Evolutionary conservation across 1,139 yeast species (phyloP).

Genomic region (Pichia sp.): DNA sequence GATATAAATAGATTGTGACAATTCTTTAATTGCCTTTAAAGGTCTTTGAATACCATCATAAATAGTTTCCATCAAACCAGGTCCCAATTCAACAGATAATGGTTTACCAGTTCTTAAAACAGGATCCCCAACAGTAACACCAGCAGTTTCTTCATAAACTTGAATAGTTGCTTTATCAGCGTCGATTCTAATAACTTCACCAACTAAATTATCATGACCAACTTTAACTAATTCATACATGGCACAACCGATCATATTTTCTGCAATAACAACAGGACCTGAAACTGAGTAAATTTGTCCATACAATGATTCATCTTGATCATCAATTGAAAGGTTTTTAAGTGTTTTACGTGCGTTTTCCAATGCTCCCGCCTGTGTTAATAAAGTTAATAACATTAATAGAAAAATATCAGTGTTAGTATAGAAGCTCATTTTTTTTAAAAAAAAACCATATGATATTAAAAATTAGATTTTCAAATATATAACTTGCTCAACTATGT

Average conservation of each 20-base stretch:
- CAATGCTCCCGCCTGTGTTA: constrained; percentile 79
- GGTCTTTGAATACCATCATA: constrained; percentile 99
- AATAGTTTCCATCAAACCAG: constrained; percentile 97
- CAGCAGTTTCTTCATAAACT: constrained; percentile 98
- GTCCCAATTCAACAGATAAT: constrained; percentile 95
- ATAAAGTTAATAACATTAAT: constrained; percentile 21
- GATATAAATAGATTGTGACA: constrained; percentile 85
- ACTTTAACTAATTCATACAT: constrained; percentile 98
- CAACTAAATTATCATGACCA: constrained; percentile 94
- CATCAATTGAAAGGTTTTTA: constrained; percentile 70
- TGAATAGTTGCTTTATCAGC: constrained; percentile 97
- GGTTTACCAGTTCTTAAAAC: constrained; percentile 98
- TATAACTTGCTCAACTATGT: no score
- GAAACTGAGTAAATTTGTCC: constrained; percentile 91
- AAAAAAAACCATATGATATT: no score
- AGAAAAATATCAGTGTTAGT: constrained; percentile 1
- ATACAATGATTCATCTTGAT: constrained; percentile 67
- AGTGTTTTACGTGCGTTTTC: constrained; percentile 96
- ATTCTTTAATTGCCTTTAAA: constrained; percentile 80
- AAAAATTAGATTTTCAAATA: no score
- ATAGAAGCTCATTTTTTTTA: no score
- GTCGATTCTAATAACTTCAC: constrained; percentile 95
- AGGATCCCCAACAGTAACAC: constrained; percentile 98
- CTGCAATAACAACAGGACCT: constrained; percentile 97
- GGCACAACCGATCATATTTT: constrained; percentile 98